A percentile compares a stretch with the other conserved stretches of the same genome.
Conservation (phyloP, 176 grass and related monocot species). For the Secale cereale region DNA sequence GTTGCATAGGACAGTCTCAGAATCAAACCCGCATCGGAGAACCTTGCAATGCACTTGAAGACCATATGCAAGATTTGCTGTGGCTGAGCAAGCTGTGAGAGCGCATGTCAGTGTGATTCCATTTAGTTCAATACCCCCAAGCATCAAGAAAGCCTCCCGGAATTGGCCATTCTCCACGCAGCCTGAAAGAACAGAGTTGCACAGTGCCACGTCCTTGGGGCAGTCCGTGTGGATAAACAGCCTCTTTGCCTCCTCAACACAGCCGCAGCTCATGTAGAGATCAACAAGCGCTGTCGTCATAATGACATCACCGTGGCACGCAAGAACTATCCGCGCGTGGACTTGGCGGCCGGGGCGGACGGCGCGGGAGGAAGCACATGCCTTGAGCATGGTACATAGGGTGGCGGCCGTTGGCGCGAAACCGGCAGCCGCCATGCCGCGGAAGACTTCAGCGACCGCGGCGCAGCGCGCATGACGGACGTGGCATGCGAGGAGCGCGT, state of each 20-base stretch:
- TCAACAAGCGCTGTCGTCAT: slow-evolving; percentile 43
- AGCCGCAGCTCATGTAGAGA: slow-evolving; percentile 55
- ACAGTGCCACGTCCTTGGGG: slow-evolving; percentile 37
- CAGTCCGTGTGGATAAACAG: slow-evolving; percentile 26
- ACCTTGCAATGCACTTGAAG: slow-evolving; percentile 52
- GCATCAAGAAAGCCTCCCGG: slow-evolving; percentile 39
- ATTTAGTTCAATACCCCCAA: slow-evolving; percentile 22
- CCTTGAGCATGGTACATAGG: slow-evolving; percentile 54
- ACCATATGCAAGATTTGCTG: slow-evolving; percentile 26
- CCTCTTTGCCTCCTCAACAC: slow-evolving; percentile 40
- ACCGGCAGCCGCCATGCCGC: slow-evolving; percentile 22
- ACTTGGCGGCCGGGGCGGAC: slow-evolving; percentile 43
- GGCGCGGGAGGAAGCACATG: slow-evolving; percentile 27
- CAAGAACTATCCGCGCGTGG: slow-evolving; percentile 36
- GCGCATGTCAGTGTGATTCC: slow-evolving; percentile 36
- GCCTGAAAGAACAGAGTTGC: slow-evolving; percentile 46
- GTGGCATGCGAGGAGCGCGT: slow-evolving; percentile 49
- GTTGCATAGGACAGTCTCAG: slow-evolving; percentile 54
- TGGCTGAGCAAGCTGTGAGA: slow-evolving; percentile 49
- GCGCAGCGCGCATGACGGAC: slow-evolving; percentile 32
- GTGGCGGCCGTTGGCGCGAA: slow-evolving; percentile 35
- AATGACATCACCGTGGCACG: slow-evolving; percentile 27
- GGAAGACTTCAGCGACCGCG: slow-evolving; percentile 22
- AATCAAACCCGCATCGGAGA: slow-evolving; percentile 40
- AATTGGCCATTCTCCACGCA: slow-evolving; percentile 50